Evolutionary conservation across 2,329 filamentous ascomycete genomes (phyloP), one percentile per base, ranked within the genome.

Genomic region (Coniosporium tulheliwenetii): DNA sequence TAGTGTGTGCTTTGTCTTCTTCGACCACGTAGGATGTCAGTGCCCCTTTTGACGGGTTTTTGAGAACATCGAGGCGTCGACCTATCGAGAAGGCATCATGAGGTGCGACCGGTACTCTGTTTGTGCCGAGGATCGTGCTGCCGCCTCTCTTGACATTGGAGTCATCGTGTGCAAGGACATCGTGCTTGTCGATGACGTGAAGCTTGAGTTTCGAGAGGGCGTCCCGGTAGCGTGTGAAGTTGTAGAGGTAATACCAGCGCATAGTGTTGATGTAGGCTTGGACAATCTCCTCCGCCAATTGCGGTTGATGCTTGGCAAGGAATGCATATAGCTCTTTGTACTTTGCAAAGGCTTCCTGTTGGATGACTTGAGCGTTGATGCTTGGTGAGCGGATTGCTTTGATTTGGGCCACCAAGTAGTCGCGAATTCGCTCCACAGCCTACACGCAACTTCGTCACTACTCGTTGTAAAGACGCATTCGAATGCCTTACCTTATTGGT

Each of bases 231-330:
- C 89, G 79, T 3, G 75, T 78, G 55, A 98, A 98, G 57, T 95
- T 85, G 48, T 82, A 91, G 40, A 81, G 64, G 56, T 96, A 96
- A 55, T 98, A 98, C 91, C 91, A 98, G 40, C 86, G 77, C 85
- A 98, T 98, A 0, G 93, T 98, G 58, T 95, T 94, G 65, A 93
- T 80, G 54, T 98, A 98, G 3, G 93, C 91, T 56, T 85, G 81
- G 8, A 79, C 79, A 48, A 98, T 93, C 59, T 98, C 85, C 40
- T 87, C 80, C 8, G 85, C 85, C 5, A 98, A 74, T n/a, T 75
- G 70, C 1, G 81, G 67, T 52, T 96, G 86, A 48, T 89, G 81
- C 50, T 75, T 79, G 44, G 85, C 77, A 30, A 98, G 69, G 54
- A 96, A 98, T 5, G 75, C 71, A 60, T 80, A 98, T 0, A 95